Evolutionary conservation across 345 rosid genomes (phyloP).

Genomic region (Populus alba): DNA sequence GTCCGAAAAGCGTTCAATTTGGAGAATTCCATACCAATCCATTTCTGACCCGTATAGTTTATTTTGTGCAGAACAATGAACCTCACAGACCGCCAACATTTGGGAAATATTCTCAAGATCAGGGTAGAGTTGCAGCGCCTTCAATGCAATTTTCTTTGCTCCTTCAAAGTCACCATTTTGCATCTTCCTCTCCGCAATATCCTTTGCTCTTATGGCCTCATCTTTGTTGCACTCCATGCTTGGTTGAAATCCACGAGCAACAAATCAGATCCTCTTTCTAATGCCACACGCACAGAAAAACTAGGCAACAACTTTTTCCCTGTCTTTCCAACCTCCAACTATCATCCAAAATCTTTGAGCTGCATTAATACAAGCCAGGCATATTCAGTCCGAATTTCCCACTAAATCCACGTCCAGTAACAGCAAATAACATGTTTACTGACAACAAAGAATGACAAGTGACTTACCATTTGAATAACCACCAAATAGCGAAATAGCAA

Average conservation of each 20-base stretch:
- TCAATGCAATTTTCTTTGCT: slow-evolving; percentile 53
- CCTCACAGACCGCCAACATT: slow-evolving; percentile 68
- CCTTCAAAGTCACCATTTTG: slow-evolving; percentile 49
- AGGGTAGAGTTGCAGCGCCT: slow-evolving; percentile 64
- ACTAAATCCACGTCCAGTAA: background rate
- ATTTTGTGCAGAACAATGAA: slow-evolving; percentile 57
- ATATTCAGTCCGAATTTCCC: background rate
- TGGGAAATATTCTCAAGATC: slow-evolving; percentile 62
- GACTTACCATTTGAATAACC: slow-evolving; percentile 17
- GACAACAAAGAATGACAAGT: background rate
- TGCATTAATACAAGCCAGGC: slow-evolving; percentile 9
- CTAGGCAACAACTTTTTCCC: slow-evolving; percentile 4
- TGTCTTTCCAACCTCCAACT: background rate
- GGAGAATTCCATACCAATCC: slow-evolving; percentile 90
- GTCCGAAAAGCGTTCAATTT: slow-evolving; percentile 49
- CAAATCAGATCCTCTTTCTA: background rate
- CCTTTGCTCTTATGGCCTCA: slow-evolving; percentile 71
- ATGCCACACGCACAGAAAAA: background rate
- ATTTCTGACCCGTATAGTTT: slow-evolving; percentile 50
- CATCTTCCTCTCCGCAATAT: slow-evolving; percentile 64
- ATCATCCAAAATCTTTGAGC: slow-evolving; percentile 20
- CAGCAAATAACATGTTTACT: background rate
- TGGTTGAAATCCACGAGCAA: background rate
- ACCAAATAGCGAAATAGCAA: background rate
- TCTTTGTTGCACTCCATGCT: slow-evolving; percentile 87